phyloP scores from a whole-genome alignment of 78 protist species.

The Dictyostelium intermedium region DNA sequence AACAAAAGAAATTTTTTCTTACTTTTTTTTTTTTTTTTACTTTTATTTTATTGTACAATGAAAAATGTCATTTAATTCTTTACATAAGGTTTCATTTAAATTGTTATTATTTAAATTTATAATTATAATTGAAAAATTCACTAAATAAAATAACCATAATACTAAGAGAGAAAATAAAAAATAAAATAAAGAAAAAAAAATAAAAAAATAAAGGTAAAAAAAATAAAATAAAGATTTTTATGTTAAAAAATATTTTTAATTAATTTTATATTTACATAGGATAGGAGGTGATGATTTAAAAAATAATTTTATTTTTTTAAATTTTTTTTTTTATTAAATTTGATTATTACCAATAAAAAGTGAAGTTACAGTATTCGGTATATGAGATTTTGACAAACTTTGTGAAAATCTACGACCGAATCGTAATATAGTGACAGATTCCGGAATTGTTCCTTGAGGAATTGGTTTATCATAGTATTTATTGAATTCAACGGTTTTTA shows the following conservation, averaged over 20 bases:
- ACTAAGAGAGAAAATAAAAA: background rate
- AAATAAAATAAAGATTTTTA: background rate
- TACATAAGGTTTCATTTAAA: background rate
- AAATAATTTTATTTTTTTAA: too few relatives aligned
- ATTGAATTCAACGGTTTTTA: background rate
- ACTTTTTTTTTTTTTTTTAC: too few relatives aligned
- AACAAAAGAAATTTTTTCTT: too few relatives aligned
- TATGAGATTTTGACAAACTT: background rate
- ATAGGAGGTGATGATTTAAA: too few relatives aligned
- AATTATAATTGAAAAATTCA: background rate
- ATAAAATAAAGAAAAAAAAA: background rate
- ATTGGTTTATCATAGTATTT: background rate
- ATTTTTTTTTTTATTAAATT: background rate
- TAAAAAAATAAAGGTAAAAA: background rate
- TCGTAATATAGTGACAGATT: background rate
- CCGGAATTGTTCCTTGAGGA: background rate
- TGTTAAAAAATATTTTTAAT: too few relatives aligned
- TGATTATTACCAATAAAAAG: background rate
- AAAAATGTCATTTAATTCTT: background rate
- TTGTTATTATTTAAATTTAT: background rate
- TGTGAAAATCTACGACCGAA: background rate
- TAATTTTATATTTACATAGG: too few relatives aligned
- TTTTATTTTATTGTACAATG: too few relatives aligned
- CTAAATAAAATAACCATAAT: background rate
- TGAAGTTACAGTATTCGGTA: background rate